Base-by-base conservation (phyloP, 345 rosid genomes). In the Eucalyptus marginata region DNA sequence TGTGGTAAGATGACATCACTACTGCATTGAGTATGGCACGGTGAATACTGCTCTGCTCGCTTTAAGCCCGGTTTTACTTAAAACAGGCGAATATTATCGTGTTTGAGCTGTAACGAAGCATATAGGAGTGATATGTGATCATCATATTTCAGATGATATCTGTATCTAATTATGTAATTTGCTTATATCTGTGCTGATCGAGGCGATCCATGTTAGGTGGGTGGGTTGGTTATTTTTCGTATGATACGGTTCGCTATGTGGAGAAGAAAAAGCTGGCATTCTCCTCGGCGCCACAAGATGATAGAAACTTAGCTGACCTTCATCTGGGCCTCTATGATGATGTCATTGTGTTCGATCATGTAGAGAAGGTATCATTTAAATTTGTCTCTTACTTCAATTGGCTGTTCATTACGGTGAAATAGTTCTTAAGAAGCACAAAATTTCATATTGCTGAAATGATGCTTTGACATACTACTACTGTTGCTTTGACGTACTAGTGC, bases 171-270 rank as follows among this genome's bases (percentile, higher is more conserved):
- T 76, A 76, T 11, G 29, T 20, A 76, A 54, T 25, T 86, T 51
- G 46, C 51, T 56, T 56, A 49, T 79, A 58, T 51, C 49, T 84
- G 43, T 22, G 20, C 85, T 46, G 50, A 46, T 85, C 24, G 87
- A 54, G 54, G 20, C 6, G 59, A 8, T 40, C 56, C 66, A 88
- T 87, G 46, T 24, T 89, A 96, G 99, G 99, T 94, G 99, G 99
- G 51, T 97, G 99, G 99, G 93, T 96, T 91, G 99, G 99, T 89
- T 96, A 93, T 91, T 97, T 97, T 92, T 95, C 99, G 1, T 97
- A 97, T 49, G 99, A 96, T 87, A 96, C 98, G 6, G 96, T 97
- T 84, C 95, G 99, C 68, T 95, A 97, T 27, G 96, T 93, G 14
- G 99, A 97, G 92, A 96, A 93, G 91, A 95, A 93, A 90, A 96